Base-by-base conservation (phyloP, 768 basidiomycete species). In the Phlebiopsis flavidoalba region DNA sequence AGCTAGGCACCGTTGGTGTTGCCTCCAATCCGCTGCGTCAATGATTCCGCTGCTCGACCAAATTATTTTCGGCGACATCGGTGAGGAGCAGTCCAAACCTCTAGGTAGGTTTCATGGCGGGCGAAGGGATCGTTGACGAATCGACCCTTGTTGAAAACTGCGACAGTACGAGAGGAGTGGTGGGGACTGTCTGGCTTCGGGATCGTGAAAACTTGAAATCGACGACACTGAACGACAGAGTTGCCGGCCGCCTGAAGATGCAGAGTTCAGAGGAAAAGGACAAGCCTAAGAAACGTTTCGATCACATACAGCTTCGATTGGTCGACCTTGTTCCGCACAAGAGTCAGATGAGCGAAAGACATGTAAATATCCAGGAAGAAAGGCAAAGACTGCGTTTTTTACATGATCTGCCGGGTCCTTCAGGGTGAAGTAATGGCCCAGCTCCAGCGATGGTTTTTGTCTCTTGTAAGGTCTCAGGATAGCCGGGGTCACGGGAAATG, bases 161-260 rank as follows among this genome's bases (percentile, higher is more conserved):
- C 86, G 7, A 87, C 81, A 0, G 83, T 85, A 8, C 83, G 79
- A 58, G 69, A 62, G 1, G 85, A 76, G 66, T 83, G 73, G 10
- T 65, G 64, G 21, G 62, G 14, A 21, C 57, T 61, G 7, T 75
- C 77, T 10, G 78, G 73, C 19, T 64, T 66, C 7, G 85, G 83
- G 46, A 88, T 77, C n/a, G 80, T n/a, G n/a, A 80, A 35, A 77
- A 76, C 65, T 86, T 87, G 75, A 86, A 88, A 62, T 88, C 84
- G 19, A 88, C 63, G 1, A n/a, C n/a, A n/a, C 80, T 72, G 59
- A 88, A 73, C 0, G 77, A 75, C 72, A 88, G 75, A 0, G 87
- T 89, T 12, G 85, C 83, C 66, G 73, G 82, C 86, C 85, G 86
- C 37, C 83, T 85, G 57, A 12, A 31, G 26, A 21, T 6, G 14